Conservation (phyloP, 352 stramenopile genomes). For the Elongisporangium anandrum region DNA sequence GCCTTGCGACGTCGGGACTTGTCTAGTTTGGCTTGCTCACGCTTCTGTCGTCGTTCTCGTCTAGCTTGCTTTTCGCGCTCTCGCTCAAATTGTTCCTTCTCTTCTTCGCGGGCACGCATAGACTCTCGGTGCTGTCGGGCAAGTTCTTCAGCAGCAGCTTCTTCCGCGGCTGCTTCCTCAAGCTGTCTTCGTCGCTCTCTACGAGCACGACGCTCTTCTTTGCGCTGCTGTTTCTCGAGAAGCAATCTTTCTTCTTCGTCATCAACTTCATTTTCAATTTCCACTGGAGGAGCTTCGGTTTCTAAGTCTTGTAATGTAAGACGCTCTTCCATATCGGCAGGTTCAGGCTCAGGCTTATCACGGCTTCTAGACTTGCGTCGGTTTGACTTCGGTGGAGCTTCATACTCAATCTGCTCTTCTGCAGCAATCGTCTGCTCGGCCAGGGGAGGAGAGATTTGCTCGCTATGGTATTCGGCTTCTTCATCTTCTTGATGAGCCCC, state of each 20-base stretch:
- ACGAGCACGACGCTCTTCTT: slow-evolving; percentile 33
- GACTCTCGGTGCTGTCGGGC: slow-evolving; percentile 31
- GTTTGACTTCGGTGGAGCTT: background rate
- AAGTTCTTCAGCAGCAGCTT: slow-evolving; percentile 28
- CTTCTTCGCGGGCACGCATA: slow-evolving; percentile 32
- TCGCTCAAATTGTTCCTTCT: slow-evolving; percentile 28
- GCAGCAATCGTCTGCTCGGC: background rate
- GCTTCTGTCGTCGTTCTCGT: slow-evolving; percentile 34
- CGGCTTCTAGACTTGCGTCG: background rate
- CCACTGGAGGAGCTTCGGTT: slow-evolving; percentile 12
- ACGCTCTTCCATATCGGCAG: background rate
- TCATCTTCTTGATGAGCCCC: background rate
- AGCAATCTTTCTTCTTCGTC: slow-evolving; percentile 20
- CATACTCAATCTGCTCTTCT: background rate
- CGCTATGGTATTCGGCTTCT: background rate
- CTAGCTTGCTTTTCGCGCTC: slow-evolving; percentile 35
- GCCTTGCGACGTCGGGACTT: slow-evolving; percentile 33
- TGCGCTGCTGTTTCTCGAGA: slow-evolving; percentile 28
- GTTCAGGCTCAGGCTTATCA: background rate
- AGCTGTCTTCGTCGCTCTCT: slow-evolving; percentile 27
- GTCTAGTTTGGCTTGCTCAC: slow-evolving; percentile 32
- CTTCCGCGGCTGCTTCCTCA: slow-evolving; percentile 30
- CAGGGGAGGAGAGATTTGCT: background rate
- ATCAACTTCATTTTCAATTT: slow-evolving; percentile 9
- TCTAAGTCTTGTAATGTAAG: background rate